Evolutionary conservation across 495 filamentous ascomycete species (phyloP).

Genomic region (Neurospora tetraspora): DNA sequence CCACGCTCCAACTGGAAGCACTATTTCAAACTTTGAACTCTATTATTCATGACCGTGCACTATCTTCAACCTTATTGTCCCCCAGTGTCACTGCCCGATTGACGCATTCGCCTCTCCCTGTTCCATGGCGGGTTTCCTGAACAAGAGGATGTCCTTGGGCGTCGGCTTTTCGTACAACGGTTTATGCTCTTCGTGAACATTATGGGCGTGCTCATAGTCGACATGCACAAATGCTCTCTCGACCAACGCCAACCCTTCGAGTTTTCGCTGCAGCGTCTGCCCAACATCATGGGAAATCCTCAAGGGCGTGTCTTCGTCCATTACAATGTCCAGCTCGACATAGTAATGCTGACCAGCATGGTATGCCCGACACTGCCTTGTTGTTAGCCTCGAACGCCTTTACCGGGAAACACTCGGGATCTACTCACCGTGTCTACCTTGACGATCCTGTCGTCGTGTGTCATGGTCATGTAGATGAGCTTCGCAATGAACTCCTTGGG

Average conservation of each 20-base stretch:
- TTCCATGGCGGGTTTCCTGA: constrained; percentile 24
- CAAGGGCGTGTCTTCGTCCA: constrained; percentile 39
- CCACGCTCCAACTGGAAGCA: background rate
- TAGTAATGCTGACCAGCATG: constrained; percentile 47
- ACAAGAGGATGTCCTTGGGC: constrained; percentile 27
- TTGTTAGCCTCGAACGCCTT: background rate
- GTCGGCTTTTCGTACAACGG: constrained; percentile 35
- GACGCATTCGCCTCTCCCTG: background rate
- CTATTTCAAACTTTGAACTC: background rate
- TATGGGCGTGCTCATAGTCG: constrained; percentile 41
- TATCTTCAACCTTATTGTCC: background rate
- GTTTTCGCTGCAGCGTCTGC: constrained; percentile 43
- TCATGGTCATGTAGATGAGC: constrained; percentile 47
- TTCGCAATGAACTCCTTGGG: constrained; percentile 46
- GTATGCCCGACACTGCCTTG: constrained; percentile 36
- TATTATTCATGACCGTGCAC: background rate
- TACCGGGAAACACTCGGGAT: background rate
- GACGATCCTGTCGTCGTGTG: constrained; percentile 39
- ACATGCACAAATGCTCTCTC: constrained; percentile 49
- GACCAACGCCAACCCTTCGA: constrained; percentile 43
- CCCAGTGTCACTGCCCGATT: background rate
- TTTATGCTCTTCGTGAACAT: constrained; percentile 44
- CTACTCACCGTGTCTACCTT: constrained; percentile 43
- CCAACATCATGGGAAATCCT: constrained; percentile 45
- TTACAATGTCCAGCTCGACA: constrained; percentile 49